Evolutionary conservation across 1,284 basidiomycete species (phyloP).

Genomic region (Papiliotrema terrestris): DNA sequence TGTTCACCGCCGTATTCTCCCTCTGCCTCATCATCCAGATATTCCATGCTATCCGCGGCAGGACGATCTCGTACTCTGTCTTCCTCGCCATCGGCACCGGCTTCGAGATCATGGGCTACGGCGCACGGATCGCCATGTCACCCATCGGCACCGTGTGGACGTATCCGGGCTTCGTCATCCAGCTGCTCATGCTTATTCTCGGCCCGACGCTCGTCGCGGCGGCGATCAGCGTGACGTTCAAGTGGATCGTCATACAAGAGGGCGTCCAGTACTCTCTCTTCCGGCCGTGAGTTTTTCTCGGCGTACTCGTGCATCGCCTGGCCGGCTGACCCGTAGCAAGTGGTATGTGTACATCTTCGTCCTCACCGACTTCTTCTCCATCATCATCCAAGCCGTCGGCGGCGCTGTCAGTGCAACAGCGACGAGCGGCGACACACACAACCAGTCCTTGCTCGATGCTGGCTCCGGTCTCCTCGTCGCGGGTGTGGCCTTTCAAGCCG

Average conservation of each 20-base stretch:
- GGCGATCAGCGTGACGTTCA: conserved; percentile 12
- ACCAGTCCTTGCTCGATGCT: conserved; percentile 3
- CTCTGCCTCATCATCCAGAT: conserved; percentile 5
- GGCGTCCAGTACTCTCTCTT: conserved; percentile 2
- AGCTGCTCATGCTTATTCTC: conserved; percentile 12
- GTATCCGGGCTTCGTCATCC: conserved; percentile 12
- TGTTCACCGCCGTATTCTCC: conserved; percentile 8
- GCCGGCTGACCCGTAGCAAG: no score
- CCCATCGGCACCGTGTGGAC: conserved; percentile 13
- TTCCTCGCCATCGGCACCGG: conserved; percentile 9
- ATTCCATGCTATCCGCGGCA: not conserved
- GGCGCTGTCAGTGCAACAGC: conserved; percentile 4
- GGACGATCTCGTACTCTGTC: conserved; percentile 9
- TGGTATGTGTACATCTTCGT: conserved; percentile 4
- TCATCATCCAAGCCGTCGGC: conserved; percentile 8
- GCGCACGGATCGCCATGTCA: conserved; percentile 7
- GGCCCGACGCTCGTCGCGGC: conserved; percentile 11
- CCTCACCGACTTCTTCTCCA: conserved; percentile 6
- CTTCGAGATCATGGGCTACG: conserved; percentile 13
- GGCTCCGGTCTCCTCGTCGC: conserved; percentile 8
- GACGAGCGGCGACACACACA: not conserved
- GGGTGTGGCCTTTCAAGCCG: conserved; percentile 11
- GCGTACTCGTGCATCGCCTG: no score
- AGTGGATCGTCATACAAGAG: conserved; percentile 3
- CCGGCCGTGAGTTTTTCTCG: not conserved